Percentiles rank a stretch among this genome's conserved stretches.
Conservation (phyloP, 1,139 yeast species). For the Yamadazyma epiphylla region DNA sequence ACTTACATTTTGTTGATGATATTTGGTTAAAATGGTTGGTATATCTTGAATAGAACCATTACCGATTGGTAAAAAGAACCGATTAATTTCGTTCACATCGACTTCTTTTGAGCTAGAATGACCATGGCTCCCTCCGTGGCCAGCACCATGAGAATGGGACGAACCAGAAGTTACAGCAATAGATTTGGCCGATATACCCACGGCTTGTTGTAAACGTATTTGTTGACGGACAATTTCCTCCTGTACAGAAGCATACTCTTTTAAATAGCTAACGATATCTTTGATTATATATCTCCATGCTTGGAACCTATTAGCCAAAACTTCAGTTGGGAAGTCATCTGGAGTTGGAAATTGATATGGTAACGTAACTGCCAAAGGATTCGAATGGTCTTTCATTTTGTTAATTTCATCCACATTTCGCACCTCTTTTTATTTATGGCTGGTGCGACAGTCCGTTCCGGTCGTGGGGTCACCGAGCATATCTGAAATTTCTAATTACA, state of each 20-base stretch:
- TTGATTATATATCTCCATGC: slow-evolving; percentile 84
- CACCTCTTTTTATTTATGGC: not conserved
- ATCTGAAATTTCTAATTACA: not conserved
- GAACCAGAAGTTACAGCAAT: slow-evolving; percentile 10
- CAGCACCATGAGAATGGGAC: slow-evolving; percentile 2
- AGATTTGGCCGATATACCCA: slow-evolving; percentile 33
- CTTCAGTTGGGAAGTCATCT: slow-evolving; percentile 70
- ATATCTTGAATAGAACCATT: slow-evolving; percentile 80
- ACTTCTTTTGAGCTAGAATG: slow-evolving; percentile 16
- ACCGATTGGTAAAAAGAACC: slow-evolving; percentile 68
- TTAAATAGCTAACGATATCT: slow-evolving; percentile 68
- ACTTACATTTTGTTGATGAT: slow-evolving; percentile 69
- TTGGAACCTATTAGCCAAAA: slow-evolving; percentile 74
- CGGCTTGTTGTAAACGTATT: slow-evolving; percentile 74
- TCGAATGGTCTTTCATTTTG: slow-evolving; percentile 20
- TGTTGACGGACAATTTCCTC: slow-evolving; percentile 87
- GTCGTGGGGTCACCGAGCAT: not conserved
- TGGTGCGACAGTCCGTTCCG: not conserved
- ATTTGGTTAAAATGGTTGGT: slow-evolving; percentile 69
- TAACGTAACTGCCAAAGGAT: slow-evolving; percentile 36
- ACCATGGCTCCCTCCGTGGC: slow-evolving; percentile 6
- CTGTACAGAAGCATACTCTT: slow-evolving; percentile 78
- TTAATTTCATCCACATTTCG: no score
- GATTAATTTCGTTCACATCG: slow-evolving; percentile 36
- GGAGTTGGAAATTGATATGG: slow-evolving; percentile 31